Evolutionary conservation across 108 stramenopile genomes (phyloP), one percentile per base, ranked within the genome.

Genomic region (Parmales sp.): DNA sequence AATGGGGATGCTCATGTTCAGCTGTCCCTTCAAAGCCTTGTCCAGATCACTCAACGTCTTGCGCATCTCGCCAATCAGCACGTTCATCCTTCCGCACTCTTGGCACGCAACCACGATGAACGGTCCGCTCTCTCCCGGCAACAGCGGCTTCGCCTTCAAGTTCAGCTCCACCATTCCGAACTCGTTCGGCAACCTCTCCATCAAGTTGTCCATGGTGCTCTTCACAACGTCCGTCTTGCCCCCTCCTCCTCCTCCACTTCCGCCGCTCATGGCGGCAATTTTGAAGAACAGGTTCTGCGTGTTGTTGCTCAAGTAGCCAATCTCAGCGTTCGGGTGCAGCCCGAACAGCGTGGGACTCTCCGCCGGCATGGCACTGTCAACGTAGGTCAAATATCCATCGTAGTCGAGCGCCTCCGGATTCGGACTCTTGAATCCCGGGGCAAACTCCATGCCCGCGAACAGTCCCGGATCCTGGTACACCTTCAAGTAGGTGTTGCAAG

Each of bases 251-350:
- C 77, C 74, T 18, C 72, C 68, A 18, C 39, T 23, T 25, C 72
- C 78, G 39, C 84, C 83, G 19, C 76, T 79, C 70, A 87, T 73
- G 16, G 72, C 50, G 28, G 88, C 66, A 38, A 88, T 84, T 16
- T 82, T 78, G 44, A 76, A 72, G 70, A 85, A 90, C 26, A 86
- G 51, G 43, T 64, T 48, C 71, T 80, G 69, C 16, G 72, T 69
- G 54, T 84, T 79, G 60, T 68, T 81, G 2, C 86, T 86, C 63
- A 87, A 69, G 64, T 87, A 88, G 2, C 83, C 81, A 51, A 87
- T 88, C 69, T 91, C 90, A 23, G 88, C 88, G 48, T 88, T 88
- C 37, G 85, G 84, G 69, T 89, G 87, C 23, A 91, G 67, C 0
- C 90, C 88, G 64, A 88, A 91, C 46, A 82, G 70, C 1, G 86